Conservation (phyloP, 441 rosid species). For the Eugenia klotzschiana region DNA sequence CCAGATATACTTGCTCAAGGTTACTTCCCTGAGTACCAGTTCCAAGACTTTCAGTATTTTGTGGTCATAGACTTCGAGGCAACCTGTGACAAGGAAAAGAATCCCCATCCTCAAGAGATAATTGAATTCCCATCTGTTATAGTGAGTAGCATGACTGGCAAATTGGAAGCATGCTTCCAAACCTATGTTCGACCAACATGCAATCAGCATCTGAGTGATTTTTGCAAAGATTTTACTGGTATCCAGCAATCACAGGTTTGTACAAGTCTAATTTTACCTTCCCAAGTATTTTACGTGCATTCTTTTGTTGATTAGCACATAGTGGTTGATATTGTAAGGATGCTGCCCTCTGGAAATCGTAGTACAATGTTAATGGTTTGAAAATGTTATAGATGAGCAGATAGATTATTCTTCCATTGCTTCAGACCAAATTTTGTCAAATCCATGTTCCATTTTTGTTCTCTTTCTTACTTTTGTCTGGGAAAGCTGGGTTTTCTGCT, state of each 20-base stretch:
- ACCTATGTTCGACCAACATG: slow-evolving; percentile 54
- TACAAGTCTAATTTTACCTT: neutral
- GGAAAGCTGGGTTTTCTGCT: neutral
- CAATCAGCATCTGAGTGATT: slow-evolving; percentile 48
- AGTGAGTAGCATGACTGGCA: slow-evolving; percentile 45
- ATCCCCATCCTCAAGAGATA: slow-evolving; percentile 60
- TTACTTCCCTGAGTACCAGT: slow-evolving; percentile 13
- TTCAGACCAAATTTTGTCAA: neutral
- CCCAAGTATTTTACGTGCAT: neutral
- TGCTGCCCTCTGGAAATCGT: neutral
- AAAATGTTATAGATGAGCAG: neutral
- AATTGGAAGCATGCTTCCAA: slow-evolving; percentile 52
- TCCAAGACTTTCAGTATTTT: slow-evolving; percentile 53
- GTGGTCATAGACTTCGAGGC: slow-evolving; percentile 72
- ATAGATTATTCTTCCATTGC: neutral
- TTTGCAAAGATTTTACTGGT: slow-evolving; percentile 62
- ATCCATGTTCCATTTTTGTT: neutral
- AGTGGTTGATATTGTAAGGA: neutral
- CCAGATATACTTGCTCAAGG: slow-evolving; percentile 3
- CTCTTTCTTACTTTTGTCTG: neutral
- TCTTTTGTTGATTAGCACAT: neutral
- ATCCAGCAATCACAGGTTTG: slow-evolving; percentile 49
- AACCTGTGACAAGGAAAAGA: slow-evolving; percentile 50
- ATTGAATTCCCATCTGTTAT: slow-evolving; percentile 69
- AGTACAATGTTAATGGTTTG: neutral